phyloP scores from a whole-genome alignment of 805 yeast genomes.

The Yamadazyma kitorensis region DNA sequence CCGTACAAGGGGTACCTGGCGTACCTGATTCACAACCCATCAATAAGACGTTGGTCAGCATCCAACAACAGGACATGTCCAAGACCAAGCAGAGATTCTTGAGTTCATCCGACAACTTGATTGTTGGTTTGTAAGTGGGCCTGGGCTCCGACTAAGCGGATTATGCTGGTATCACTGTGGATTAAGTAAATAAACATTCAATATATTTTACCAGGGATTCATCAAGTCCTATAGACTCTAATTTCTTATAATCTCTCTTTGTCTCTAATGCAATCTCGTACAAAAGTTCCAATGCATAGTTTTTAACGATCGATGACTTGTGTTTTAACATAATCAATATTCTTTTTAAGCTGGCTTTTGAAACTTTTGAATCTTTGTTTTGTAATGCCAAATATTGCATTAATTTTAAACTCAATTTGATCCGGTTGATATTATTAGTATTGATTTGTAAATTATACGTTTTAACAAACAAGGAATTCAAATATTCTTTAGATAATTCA shows the following conservation, averaged over 20 bases:
- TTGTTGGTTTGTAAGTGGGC: conserved; percentile 16
- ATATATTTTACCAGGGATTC: neutral
- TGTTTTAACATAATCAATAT: conserved; percentile 5
- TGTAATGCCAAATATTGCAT: conserved; percentile 38
- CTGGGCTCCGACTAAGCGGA: neutral
- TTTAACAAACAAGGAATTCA: conserved; percentile 41
- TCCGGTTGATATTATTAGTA: conserved; percentile 37
- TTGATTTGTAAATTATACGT: conserved; percentile 57
- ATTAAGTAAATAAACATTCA: conserved; percentile 4
- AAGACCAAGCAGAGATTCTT: conserved; percentile 9
- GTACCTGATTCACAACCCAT: neutral
- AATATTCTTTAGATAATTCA: conserved; percentile 28
- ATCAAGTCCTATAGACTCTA: conserved; percentile 4
- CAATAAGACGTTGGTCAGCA: conserved; percentile 10
- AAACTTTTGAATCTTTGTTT: conserved; percentile 6
- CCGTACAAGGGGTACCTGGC: no score
- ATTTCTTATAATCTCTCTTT: conserved; percentile 2
- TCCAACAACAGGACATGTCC: conserved; percentile 10
- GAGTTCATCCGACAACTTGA: conserved; percentile 21
- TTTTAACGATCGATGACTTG: conserved; percentile 1
- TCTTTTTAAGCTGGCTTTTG: conserved; percentile 5
- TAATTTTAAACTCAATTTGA: conserved; percentile 39
- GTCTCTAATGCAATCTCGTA: conserved; percentile 8
- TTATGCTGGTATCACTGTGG: neutral
- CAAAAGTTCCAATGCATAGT: conserved; percentile 5